Conservation (phyloP, 768 basidiomycete genomes). For the Leccinum aurantiacum region DNA sequence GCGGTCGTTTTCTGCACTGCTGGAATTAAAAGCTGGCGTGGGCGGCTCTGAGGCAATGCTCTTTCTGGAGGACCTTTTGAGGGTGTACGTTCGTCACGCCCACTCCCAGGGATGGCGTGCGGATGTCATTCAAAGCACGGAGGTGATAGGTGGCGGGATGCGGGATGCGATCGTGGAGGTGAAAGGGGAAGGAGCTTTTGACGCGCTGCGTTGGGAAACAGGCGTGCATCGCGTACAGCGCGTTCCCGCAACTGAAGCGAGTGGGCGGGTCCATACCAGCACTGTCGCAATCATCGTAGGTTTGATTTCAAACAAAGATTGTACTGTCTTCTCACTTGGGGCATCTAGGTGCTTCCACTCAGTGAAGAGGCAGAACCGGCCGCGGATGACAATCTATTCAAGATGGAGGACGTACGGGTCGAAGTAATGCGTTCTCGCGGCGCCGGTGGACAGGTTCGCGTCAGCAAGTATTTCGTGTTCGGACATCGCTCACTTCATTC, state of each 20-base stretch:
- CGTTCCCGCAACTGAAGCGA: conserved; percentile 87
- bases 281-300: conserved; percentile 84
- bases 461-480: neutral
- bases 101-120: conserved; percentile 59
- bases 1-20: conserved; percentile 64
- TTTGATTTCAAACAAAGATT: conserved; percentile 10
- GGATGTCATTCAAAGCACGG: conserved; percentile 56
- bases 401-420: conserved; percentile 81
- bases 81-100: conserved; percentile 79
- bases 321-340: neutral
- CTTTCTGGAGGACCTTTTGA: conserved; percentile 72
- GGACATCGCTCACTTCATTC: neutral
- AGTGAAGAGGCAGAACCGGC: conserved; percentile 60
- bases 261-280: conserved; percentile 89
- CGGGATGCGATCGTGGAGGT: conserved; percentile 82
- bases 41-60: conserved; percentile 88
- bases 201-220: conserved; percentile 82
- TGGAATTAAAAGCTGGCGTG: conserved; percentile 92
- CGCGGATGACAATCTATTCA: conserved; percentile 63
- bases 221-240: conserved; percentile 96
- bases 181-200: conserved; percentile 76
- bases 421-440: conserved; percentile 98
- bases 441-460: conserved; percentile 86
- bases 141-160: conserved; percentile 60
- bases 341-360: conserved; percentile 74